These are phyloP conservation scores for Rhytidhysteron rufulum DNA, from an alignment of 2,329 filamentous ascomycete genomes.

Conservation along the genomic window DNA sequence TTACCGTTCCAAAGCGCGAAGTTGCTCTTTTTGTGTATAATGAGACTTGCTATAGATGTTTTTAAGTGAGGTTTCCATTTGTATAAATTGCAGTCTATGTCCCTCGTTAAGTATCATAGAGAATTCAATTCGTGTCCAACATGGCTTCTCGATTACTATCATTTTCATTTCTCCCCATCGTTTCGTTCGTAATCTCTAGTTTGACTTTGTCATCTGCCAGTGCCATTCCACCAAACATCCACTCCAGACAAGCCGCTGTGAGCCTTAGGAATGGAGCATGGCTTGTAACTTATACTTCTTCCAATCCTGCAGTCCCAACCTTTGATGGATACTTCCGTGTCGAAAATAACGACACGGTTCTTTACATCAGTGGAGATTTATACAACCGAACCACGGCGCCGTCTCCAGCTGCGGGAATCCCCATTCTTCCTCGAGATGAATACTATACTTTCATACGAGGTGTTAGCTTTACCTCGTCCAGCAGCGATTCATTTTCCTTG, in stretches of 20 bases:
- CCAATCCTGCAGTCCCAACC: neutral
- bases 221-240: conserved; percentile 1
- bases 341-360: conserved; percentile 2
- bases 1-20: neutral
- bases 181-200: neutral
- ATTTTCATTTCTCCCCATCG: neutral
- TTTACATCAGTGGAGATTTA: conserved; percentile 7
- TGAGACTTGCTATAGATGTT: neutral
- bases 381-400: conserved; percentile 8
- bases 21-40: neutral
- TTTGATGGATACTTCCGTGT: conserved; percentile 9
- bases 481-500: conserved; percentile 6
- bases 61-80: neutral
- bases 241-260: conserved; percentile 3
- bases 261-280: conserved; percentile 4
- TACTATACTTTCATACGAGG: conserved; percentile 8
- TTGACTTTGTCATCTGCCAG: neutral
- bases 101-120: neutral
- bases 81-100: neutral
- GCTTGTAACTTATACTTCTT: conserved; percentile 6
- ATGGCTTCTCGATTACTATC: neutral
- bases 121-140: neutral
- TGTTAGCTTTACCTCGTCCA: conserved; percentile 2
- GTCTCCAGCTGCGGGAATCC: conserved; percentile 7
- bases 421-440: conserved; percentile 7